phyloP scores from a whole-genome alignment of 768 basidiomycete genomes.

The Fomitopsis pulvina region DNA sequence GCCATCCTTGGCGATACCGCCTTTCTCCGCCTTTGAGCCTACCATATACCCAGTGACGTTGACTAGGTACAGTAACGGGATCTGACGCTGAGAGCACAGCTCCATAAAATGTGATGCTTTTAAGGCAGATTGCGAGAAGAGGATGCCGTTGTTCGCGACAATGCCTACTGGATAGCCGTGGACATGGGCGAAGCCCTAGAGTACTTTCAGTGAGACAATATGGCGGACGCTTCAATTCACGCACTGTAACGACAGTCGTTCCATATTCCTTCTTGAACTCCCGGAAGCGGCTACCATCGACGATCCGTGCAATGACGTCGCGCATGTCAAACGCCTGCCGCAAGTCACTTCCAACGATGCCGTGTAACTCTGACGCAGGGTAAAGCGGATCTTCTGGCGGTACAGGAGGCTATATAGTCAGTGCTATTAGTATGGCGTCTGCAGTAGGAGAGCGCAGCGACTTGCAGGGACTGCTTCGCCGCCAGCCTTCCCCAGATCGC shows the following conservation, averaged over 20 bases:
- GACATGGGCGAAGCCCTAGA: constrained; percentile 79
- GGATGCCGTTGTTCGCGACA: constrained; percentile 89
- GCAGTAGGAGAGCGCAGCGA: background rate
- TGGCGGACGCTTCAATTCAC: constrained; percentile 13
- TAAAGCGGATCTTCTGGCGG: constrained; percentile 70
- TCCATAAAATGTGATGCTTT: constrained; percentile 96
- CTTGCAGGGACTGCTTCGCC: constrained; percentile 44
- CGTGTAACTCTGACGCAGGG: constrained; percentile 75
- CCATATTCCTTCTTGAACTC: constrained; percentile 98
- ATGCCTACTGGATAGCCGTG: constrained; percentile 91
- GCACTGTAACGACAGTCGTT: constrained; percentile 79
- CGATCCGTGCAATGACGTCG: constrained; percentile 86
- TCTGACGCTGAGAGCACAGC: constrained; percentile 84
- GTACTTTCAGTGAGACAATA: background rate
- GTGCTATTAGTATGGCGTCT: background rate
- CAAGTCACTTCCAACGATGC: constrained; percentile 86
- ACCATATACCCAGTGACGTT: constrained; percentile 99
- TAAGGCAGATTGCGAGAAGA: constrained; percentile 88
- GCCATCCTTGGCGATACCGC: constrained; percentile 92
- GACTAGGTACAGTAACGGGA: constrained; percentile 88
- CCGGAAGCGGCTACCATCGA: constrained; percentile 86
- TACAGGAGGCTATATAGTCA: constrained; percentile 48
- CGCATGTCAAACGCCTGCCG: constrained; percentile 90
- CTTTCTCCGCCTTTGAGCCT: constrained; percentile 89
- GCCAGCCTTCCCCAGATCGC: constrained; percentile 68